Evolutionary conservation across 2,329 filamentous ascomycete species (phyloP).

Genomic region (Paracoccidioides lutzii): DNA sequence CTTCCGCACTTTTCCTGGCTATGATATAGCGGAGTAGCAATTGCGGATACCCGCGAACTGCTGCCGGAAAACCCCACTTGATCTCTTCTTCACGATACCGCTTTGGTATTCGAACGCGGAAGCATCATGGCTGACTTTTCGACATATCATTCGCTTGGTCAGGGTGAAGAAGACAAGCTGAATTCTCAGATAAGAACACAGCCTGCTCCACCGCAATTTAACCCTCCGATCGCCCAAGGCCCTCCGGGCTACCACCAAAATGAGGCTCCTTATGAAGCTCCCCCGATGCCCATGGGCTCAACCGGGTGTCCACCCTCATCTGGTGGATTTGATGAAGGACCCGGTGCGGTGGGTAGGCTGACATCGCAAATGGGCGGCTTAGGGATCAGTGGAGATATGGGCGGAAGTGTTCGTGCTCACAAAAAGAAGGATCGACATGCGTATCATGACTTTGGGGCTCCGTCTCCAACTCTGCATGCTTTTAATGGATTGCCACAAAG

Average conservation of each 20-base stretch:
- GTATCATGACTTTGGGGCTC: conserved; percentile 71
- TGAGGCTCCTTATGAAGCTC: conserved; percentile 10
- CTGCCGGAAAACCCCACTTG: background rate
- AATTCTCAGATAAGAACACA: conserved; percentile 40
- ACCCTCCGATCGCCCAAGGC: conserved; percentile 26
- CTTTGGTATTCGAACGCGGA: background rate
- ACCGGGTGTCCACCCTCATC: background rate
- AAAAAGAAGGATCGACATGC: conserved; percentile 95
- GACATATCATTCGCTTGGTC: conserved; percentile 29
- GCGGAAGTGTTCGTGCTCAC: conserved; percentile 31
- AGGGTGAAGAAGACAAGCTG: conserved; percentile 40
- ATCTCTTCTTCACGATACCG: background rate
- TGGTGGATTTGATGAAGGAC: conserved; percentile 7
- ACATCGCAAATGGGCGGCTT: conserved; percentile 64
- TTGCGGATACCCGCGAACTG: conserved; percentile 5
- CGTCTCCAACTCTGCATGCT: conserved; percentile 52
- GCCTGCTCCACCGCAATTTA: conserved; percentile 43
- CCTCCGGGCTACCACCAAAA: conserved; percentile 18
- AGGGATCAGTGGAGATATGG: conserved; percentile 46
- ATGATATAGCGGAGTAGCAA: conserved; percentile 8
- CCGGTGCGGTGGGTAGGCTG: conserved; percentile 29
- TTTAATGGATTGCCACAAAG: conserved; percentile 56
- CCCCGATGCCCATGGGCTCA: conserved; percentile 9
- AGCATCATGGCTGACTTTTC: conserved; percentile 30
- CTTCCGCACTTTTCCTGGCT: background rate